Evolutionary conservation across 164 flowering plant genomes (phyloP), one percentile per base, ranked within the genome.

Genomic region (Paratinospora sagittata): DNA sequence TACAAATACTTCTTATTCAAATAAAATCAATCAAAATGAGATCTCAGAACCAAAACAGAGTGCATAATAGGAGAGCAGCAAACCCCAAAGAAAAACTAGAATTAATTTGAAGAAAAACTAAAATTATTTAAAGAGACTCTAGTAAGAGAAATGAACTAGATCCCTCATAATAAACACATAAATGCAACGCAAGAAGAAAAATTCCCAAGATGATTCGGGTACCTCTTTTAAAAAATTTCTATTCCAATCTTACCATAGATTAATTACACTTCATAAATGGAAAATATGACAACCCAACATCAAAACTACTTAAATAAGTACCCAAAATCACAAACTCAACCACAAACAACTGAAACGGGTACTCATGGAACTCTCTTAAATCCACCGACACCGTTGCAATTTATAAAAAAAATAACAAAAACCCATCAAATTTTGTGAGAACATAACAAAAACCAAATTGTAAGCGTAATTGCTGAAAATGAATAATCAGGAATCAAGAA

Each of bases 261-360:
- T 33, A n/a, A n/a, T n/a, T n/a, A 66, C 36, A 72, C 11, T 21
- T 65, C 69, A 66, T 33, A 63, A 27, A 27, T 14, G 33, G 19
- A 39, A 41, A 27, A 34, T 19, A 8, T 57, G 39, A 30, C n/a
- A 69, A n/a, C 11, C 24, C 10, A 33, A 30, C 43, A 6, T 27
- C 1, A 57, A 37, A 49, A 0, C 0, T 27, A 30, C 62, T 36
- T 47, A 58, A 58, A 21, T 69, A 21, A 13, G 16, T 26, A n/a
- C 14, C 27, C 58, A 52, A 52, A 52, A 52, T 52, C 58, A 17
- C 23, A 1, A 52, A 47, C 55, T 47, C 19, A 47, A 47, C 55
- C 55, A 13, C 16, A 12, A 47, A 47, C 12, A n/a, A n/a, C n/a
- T n/a, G n/a, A n/a, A n/a, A n/a, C n/a, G n/a, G n/a, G n/a, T n/a